These are phyloP conservation scores for Erythrophleum ivorense DNA, from an alignment of 331 rosid genomes.

Conservation along the genomic window DNA sequence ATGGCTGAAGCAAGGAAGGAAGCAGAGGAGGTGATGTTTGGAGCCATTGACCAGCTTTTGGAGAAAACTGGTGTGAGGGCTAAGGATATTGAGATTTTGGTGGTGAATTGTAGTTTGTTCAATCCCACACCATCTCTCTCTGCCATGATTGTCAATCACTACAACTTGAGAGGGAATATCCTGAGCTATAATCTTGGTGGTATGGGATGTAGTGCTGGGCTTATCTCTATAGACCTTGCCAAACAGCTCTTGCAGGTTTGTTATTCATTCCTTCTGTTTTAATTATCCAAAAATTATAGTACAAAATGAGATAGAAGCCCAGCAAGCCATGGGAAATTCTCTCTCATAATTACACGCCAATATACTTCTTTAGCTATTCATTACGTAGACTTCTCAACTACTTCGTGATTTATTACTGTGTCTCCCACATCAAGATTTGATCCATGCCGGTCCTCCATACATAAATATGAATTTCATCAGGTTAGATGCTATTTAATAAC, in stretches of 20 bases:
- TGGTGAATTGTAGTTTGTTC: conserved; percentile 92
- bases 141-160: conserved; percentile 91
- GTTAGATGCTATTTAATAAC: neutral
- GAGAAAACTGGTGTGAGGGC: conserved; percentile 82
- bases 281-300: neutral
- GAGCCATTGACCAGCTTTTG: conserved; percentile 83
- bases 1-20: conserved; percentile 94
- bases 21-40: conserved; percentile 93
- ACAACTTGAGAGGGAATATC: conserved; percentile 79
- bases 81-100: conserved; percentile 87
- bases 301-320: too few species aligned
- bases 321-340: too few species aligned
- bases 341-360: too few species aligned
- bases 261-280: neutral
- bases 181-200: conserved; percentile 90
- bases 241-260: conserved; percentile 87
- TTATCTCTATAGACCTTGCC: conserved; percentile 92
- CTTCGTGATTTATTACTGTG: neutral
- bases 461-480: neutral
- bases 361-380: neutral
- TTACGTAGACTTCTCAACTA: neutral
- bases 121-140: conserved; percentile 93
- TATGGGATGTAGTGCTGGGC: conserved; percentile 99
- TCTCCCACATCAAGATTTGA: neutral
- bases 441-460: neutral